Evolutionary conservation across 2,329 filamentous ascomycete species (phyloP).

Genomic region (Cephalotrichum gorgonifer): DNA sequence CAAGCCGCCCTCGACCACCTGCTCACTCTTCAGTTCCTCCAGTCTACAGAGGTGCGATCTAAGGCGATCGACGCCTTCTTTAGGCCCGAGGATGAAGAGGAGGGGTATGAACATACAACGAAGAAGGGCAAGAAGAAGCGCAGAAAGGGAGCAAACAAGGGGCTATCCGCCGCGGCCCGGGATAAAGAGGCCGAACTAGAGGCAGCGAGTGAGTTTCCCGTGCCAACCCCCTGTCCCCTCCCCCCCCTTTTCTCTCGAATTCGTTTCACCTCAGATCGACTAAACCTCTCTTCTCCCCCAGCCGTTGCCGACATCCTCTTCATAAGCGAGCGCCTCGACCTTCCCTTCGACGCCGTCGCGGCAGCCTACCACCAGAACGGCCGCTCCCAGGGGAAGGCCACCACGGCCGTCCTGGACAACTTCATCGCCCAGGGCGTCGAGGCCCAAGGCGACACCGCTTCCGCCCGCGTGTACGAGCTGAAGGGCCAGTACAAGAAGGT

Average conservation of each 20-base stretch:
- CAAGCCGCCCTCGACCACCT: constrained; percentile 68
- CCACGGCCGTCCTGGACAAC: constrained; percentile 30
- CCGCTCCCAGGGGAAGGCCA: constrained; percentile 27
- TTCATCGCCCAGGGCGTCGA: constrained; percentile 27
- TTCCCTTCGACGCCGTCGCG: constrained; percentile 28
- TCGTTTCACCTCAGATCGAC: background rate
- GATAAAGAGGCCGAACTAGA: background rate
- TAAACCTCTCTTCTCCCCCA: constrained; percentile 6
- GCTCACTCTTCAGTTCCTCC: constrained; percentile 68
- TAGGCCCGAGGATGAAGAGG: constrained; percentile 34
- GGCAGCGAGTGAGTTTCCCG: background rate
- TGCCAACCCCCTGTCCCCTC: background rate
- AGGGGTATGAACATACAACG: constrained; percentile 14
- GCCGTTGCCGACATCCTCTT: constrained; percentile 30
- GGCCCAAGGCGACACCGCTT: constrained; percentile 17
- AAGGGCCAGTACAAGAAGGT: constrained; percentile 28
- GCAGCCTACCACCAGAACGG: constrained; percentile 26
- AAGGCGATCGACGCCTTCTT: constrained; percentile 82
- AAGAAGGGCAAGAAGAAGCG: constrained; percentile 28
- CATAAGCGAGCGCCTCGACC: constrained; percentile 30
- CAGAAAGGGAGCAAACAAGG: background rate
- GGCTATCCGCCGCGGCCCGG: constrained; percentile 8
- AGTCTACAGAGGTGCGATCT: constrained; percentile 46
- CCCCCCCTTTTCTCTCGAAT: background rate
- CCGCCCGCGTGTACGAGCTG: constrained; percentile 21